These are phyloP conservation scores for Termitomyces sp. DNA, from an alignment of 768 basidiomycete species.

Conservation along the genomic window DNA sequence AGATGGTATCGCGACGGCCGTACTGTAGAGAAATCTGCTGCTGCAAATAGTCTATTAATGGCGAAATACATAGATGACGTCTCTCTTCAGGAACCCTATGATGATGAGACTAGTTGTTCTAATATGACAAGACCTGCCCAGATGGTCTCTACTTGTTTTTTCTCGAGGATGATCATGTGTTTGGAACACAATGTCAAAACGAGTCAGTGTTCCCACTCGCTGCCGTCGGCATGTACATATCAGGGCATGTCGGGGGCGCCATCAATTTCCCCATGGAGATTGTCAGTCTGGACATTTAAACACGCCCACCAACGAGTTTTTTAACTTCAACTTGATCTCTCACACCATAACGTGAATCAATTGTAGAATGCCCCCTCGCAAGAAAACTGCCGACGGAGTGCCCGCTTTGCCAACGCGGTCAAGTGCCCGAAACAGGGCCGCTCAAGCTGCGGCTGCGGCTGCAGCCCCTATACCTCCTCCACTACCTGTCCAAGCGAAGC, in stretches of 20 bases:
- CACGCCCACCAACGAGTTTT: slow-evolving; percentile 6
- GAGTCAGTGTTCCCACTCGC: slow-evolving; percentile 8
- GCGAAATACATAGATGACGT: not conserved
- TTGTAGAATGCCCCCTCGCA: slow-evolving; percentile 37
- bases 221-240: slow-evolving; percentile 6
- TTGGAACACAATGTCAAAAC: not conserved
- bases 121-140: not conserved
- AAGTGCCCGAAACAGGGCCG: slow-evolving; percentile 29
- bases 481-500: slow-evolving; percentile 19
- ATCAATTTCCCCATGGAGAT: slow-evolving; percentile 6
- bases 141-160: not conserved
- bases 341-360: slow-evolving; percentile 4
- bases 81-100: not conserved
- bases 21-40: not conserved
- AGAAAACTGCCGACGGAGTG: slow-evolving; percentile 30
- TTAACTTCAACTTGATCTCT: not conserved
- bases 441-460: slow-evolving; percentile 16
- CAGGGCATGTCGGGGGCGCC: slow-evolving; percentile 2
- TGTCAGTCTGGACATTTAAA: slow-evolving; percentile 8
- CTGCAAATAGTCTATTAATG: not conserved
- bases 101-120: too few species aligned
- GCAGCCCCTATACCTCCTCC: slow-evolving; percentile 18
- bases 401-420: slow-evolving; percentile 28
- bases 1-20: not conserved
- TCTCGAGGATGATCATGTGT: too few species aligned